Conservation (phyloP, 202 grass and related monocot species). For the Cymbopogon flexuosus region DNA sequence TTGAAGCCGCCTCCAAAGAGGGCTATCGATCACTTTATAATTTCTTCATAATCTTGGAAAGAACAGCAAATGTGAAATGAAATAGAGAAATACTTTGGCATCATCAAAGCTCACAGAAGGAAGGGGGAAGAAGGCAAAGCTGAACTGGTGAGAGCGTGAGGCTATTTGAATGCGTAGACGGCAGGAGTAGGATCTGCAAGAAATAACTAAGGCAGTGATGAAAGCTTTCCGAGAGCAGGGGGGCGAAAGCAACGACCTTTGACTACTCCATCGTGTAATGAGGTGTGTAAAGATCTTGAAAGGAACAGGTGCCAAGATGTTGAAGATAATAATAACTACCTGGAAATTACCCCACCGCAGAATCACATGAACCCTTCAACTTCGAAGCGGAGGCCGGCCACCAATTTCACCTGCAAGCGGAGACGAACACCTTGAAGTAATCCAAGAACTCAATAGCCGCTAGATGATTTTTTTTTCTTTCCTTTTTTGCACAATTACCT, state of each 20-base stretch:
- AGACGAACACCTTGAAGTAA: slow-evolving; percentile 8
- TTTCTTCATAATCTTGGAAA: slow-evolving; percentile 19
- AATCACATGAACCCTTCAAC: slow-evolving; percentile 23
- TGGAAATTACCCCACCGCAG: slow-evolving; percentile 41
- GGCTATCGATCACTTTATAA: slow-evolving; percentile 16
- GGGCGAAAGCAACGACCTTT: slow-evolving; percentile 60
- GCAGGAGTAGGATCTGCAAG: slow-evolving; percentile 46
- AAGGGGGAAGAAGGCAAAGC: slow-evolving; percentile 16
- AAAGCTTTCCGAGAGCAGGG: slow-evolving; percentile 41
- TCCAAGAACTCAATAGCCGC: slow-evolving; percentile 27
- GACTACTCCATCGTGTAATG: slow-evolving; percentile 42
- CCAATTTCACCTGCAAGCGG: slow-evolving; percentile 36
- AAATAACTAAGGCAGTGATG: slow-evolving; percentile 46
- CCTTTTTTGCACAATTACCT: slow-evolving; percentile 30
- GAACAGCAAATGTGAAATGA: slow-evolving; percentile 13
- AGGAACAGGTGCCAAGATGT: slow-evolving; percentile 41
- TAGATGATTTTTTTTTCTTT: slow-evolving; percentile 1
- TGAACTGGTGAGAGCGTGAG: slow-evolving; percentile 18
- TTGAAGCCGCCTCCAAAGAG: neutral
- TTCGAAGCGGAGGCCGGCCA: neutral
- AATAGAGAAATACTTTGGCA: slow-evolving; percentile 20
- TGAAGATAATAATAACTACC: slow-evolving; percentile 23
- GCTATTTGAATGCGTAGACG: slow-evolving; percentile 46
- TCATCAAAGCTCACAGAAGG: slow-evolving; percentile 26
- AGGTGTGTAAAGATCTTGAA: slow-evolving; percentile 58